Base-by-base conservation (phyloP, 495 filamentous ascomycete genomes). In the Articulospora tetracladia region DNA sequence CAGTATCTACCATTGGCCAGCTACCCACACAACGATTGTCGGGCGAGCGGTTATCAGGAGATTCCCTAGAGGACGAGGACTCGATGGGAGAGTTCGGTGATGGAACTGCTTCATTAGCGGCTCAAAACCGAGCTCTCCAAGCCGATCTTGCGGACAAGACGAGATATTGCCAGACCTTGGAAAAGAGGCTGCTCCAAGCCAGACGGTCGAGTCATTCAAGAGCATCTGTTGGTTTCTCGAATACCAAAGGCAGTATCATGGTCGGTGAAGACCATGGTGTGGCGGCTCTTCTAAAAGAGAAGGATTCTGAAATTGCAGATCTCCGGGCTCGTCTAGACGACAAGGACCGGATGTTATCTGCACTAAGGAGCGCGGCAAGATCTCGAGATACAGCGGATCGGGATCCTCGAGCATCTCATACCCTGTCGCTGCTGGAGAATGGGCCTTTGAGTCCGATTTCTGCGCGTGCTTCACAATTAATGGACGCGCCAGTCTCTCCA, bases 141-240 rank as follows among this genome's bases (percentile, higher is more conserved):
- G 87, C 92, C n/a, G 94, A 98, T 72, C 82, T 98, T 10, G 81
- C 80, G 12, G 95, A 98, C 74, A 97, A 96, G 75, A 97, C 95
- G 64, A 90, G 95, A 44, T 98, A 98, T 70, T 97, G 98, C 62
- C 81, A 87, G 25, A 97, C 93, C 0, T 76, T 98, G 1, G 94
- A 98, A 76, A 91, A 93, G 68, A 86, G 94, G 10, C 77, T 98
- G 0, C 78, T 98, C 17, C 94, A 98, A 69, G 94, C 95, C 23
- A 82, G 95, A 55, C 86, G 94, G 23, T 91, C 91, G 11, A 97
- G 93, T 72, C 91, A 95, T 55, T 91, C 89, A 1, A 83, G 93
- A 24, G 86, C 93, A 53, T 94, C 91, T 28, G 81, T 87, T 28
- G 86, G 86, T 1, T 77, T 91, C 55, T 79, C 76, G 1, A 69